Evolutionary conservation across 2,329 filamentous ascomycete genomes (phyloP).

Genomic region (Colletotrichum nymphaeae): DNA sequence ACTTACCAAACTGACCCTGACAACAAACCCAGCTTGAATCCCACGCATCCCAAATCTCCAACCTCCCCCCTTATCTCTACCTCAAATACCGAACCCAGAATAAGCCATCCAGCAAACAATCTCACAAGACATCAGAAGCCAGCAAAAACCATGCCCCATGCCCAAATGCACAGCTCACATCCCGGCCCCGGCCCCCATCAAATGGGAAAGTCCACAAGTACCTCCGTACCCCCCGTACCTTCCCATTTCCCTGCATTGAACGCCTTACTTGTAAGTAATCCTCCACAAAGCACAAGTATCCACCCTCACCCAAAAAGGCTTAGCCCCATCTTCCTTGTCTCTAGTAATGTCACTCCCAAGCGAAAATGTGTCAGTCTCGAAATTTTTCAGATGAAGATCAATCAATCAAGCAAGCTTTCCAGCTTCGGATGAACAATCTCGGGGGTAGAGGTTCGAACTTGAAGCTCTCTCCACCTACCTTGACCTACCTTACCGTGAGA

Average conservation of each 20-base stretch:
- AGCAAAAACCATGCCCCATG: too few relatives aligned
- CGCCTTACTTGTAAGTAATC: neutral
- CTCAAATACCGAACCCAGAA: neutral
- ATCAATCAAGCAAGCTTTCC: too few relatives aligned
- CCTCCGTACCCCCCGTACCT: conserved; percentile 1
- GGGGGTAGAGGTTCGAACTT: too few relatives aligned
- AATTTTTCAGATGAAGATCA: neutral
- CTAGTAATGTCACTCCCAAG: neutral
- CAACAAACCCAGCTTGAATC: too few relatives aligned
- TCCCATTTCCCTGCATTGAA: neutral
- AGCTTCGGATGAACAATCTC: too few relatives aligned
- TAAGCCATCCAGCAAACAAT: neutral
- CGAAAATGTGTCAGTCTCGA: neutral
- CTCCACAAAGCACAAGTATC: neutral
- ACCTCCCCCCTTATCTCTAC: neutral
- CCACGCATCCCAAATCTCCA: neutral
- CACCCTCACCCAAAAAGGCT: neutral
- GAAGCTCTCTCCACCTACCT: too few relatives aligned
- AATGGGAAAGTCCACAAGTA: neutral
- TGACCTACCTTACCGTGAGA: too few relatives aligned
- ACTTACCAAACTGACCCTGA: neutral
- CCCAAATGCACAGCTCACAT: neutral
- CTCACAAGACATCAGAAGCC: neutral
- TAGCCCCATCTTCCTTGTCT: neutral
- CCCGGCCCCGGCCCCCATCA: neutral